Evolutionary conservation across 169 alveolate genomes (phyloP).

Genomic region (Cystoisospora suis): DNA sequence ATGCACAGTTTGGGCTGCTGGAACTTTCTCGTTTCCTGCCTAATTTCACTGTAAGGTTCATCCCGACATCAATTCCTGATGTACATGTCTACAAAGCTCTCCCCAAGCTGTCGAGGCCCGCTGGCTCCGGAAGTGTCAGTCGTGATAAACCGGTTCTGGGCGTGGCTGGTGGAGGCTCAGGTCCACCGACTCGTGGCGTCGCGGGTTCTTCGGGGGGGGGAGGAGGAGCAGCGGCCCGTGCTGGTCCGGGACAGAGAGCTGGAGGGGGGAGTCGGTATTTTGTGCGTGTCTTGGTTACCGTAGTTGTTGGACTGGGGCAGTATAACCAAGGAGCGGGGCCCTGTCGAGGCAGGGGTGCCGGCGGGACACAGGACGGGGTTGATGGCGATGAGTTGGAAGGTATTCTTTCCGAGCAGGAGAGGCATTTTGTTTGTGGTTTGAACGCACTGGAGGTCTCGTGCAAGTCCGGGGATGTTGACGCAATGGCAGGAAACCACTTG

Average conservation of each 20-base stretch:
- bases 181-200: not conserved
- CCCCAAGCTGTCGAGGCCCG: not conserved
- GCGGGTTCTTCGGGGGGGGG: not conserved
- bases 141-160: not conserved
- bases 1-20: conserved; percentile 23
- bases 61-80: conserved; percentile 25
- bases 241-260: conserved; percentile 4
- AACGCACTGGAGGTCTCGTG: conserved; percentile 33
- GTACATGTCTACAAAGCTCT: conserved; percentile 31
- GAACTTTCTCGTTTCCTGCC: conserved; percentile 36
- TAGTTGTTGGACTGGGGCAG: not conserved
- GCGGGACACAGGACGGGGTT: not conserved
- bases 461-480: conserved; percentile 28
- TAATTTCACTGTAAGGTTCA: not conserved
- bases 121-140: not conserved
- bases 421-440: conserved; percentile 32
- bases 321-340: not conserved
- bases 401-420: conserved; percentile 25
- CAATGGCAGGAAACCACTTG: conserved; percentile 47
- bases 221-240: not conserved
- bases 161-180: not conserved
- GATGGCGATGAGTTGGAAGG: not conserved
- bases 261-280: conserved; percentile 21
- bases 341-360: not conserved
- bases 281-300: conserved; percentile 3